A percentile compares a stretch with the other conserved stretches of the same genome.
These are phyloP conservation scores for Petrea volubilis DNA, from an alignment of 257 asterid genomes.

Conservation along the genomic window DNA sequence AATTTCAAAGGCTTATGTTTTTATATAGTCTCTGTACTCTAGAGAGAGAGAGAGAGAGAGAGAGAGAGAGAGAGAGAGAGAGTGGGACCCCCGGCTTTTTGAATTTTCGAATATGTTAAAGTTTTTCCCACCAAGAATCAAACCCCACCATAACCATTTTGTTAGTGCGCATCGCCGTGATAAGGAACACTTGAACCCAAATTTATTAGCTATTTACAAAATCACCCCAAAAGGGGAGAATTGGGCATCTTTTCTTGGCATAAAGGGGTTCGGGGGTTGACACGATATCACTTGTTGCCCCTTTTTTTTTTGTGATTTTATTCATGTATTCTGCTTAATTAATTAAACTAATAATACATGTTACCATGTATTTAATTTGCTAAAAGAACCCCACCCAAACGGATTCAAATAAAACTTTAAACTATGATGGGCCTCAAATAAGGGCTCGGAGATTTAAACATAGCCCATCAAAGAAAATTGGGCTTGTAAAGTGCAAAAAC, in stretches of 20 bases:
- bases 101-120: slow-evolving; percentile 13
- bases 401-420: too few relatives aligned
- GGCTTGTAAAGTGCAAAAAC: not conserved
- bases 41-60: not conserved
- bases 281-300: too few relatives aligned
- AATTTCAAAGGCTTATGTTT: slow-evolving; percentile 16
- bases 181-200: not conserved
- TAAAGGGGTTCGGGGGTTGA: too few relatives aligned
- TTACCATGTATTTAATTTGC: too few relatives aligned
- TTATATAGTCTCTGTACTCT: not conserved
- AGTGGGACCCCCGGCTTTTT: slow-evolving; percentile 2
- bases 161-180: not conserved
- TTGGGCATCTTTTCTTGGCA: too few relatives aligned
- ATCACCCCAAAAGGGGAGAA: not conserved
- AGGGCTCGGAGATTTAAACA: too few relatives aligned
- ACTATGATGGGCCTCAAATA: too few relatives aligned
- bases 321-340: too few relatives aligned
- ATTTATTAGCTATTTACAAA: not conserved
- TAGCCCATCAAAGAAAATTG: not conserved
- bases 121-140: slow-evolving; percentile 24
- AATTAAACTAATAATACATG: too few relatives aligned
- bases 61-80: not conserved
- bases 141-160: not conserved
- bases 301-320: too few relatives aligned
- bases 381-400: too few relatives aligned